phyloP scores from a whole-genome alignment of 73 alveolate species.

The Paramecium bursaria region DNA sequence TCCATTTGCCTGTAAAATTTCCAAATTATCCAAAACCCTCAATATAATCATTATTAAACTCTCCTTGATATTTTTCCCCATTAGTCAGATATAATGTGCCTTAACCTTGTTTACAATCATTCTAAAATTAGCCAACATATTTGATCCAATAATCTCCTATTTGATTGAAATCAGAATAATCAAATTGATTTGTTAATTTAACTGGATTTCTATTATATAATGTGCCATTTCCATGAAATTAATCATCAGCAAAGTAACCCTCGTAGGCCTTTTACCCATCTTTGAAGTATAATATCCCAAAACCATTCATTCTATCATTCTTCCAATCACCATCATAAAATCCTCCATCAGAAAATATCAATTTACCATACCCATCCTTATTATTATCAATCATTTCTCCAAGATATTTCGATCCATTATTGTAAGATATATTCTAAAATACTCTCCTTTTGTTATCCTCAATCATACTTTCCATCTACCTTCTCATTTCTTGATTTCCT shows the following conservation, averaged over 20 bases:
- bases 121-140: slow-evolving; percentile 61
- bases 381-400: slow-evolving; percentile 1
- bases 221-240: slow-evolving; percentile 50
- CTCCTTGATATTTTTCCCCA: slow-evolving; percentile 60
- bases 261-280: slow-evolving; percentile 32
- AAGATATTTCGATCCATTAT: slow-evolving; percentile 20
- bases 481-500: not conserved
- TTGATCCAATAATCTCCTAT: slow-evolving; percentile 54
- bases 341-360: slow-evolving; percentile 31
- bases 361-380: slow-evolving; percentile 53
- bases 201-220: slow-evolving; percentile 43
- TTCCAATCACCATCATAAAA: slow-evolving; percentile 59
- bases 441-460: slow-evolving; percentile 2
- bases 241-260: slow-evolving; percentile 49
- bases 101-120: slow-evolving; percentile 65
- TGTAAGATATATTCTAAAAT: not conserved
- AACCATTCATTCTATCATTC: slow-evolving; percentile 48
- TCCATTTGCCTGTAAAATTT: slow-evolving; percentile 4
- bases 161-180: slow-evolving; percentile 4
- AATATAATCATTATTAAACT: slow-evolving; percentile 56
- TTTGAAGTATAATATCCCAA: slow-evolving; percentile 8
- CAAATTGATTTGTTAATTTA: not conserved
- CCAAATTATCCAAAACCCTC: slow-evolving; percentile 64
- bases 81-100: slow-evolving; percentile 61
- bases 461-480: slow-evolving; percentile 38